Evolutionary conservation across 169 alveolate genomes (phyloP).

Genomic region (Eimeria acervulina): DNA sequence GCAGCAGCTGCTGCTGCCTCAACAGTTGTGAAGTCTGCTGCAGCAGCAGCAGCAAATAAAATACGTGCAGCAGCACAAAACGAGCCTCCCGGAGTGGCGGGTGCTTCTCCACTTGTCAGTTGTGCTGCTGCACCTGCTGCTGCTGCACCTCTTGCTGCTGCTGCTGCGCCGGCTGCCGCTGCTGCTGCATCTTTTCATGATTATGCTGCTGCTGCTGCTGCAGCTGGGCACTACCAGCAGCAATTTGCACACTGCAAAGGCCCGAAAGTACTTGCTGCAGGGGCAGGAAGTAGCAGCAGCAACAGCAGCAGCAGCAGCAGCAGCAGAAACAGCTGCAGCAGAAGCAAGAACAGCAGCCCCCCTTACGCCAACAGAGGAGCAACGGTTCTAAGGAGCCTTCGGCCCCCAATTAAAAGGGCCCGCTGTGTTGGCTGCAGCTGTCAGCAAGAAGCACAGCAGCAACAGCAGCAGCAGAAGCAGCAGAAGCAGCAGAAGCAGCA

Average conservation of each 20-base stretch:
- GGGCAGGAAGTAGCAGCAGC: background rate
- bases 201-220: background rate
- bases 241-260: background rate
- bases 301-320: background rate
- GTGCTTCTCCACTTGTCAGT: background rate
- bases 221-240: no score
- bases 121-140: constrained; percentile 6
- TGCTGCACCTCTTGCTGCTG: background rate
- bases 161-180: background rate
- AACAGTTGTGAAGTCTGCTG: no score
- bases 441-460: background rate
- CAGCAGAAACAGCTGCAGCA: background rate
- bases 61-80: background rate
- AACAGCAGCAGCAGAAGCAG: background rate
- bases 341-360: background rate
- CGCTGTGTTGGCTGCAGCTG: constrained; percentile 1
- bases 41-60: no score
- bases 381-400: background rate
- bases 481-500: constrained; percentile 5
- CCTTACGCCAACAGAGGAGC: background rate
- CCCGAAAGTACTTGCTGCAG: background rate
- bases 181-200: background rate
- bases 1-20: constrained; percentile 19
- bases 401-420: background rate
- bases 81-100: background rate